A percentile compares a stretch with the other conserved stretches of the same genome.
Evolutionary conservation across 345 rosid genomes (phyloP).

Genomic region (Acer negundo): DNA sequence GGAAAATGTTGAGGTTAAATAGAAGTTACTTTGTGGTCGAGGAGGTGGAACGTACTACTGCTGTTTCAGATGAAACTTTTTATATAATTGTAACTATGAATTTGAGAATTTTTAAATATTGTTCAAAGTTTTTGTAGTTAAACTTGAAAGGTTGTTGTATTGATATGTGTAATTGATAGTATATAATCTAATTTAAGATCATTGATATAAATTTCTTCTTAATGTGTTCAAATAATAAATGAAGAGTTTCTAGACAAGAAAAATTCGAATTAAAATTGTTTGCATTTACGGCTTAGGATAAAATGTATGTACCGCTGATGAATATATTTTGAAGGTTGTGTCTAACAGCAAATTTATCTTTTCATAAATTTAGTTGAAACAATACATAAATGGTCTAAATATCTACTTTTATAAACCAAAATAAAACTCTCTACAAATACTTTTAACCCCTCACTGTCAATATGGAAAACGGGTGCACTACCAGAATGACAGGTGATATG

Average conservation of each 20-base stretch:
- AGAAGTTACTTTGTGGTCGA: neutral
- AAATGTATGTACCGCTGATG: too few species aligned
- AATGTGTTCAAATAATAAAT: neutral
- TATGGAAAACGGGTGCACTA: too few species aligned
- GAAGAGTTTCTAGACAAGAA: neutral
- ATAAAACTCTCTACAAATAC: too few species aligned
- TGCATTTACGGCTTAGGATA: neutral
- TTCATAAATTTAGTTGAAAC: too few species aligned
- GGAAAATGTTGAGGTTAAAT: neutral
- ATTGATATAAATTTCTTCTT: neutral
- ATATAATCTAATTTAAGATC: neutral
- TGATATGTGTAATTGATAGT: neutral
- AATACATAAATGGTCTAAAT: too few species aligned
- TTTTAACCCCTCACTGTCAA: too few species aligned
- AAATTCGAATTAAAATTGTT: neutral
- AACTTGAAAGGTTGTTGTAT: neutral
- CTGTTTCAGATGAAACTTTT: neutral
- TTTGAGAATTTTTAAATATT: neutral
- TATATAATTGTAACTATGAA: neutral
- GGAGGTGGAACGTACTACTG: neutral
- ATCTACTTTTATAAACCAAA: too few species aligned
- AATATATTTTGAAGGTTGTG: too few species aligned
- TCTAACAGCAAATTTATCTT: too few species aligned
- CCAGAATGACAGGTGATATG: too few species aligned
- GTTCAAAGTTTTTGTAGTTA: neutral